phyloP scores from a whole-genome alignment of 176 grass and related monocot genomes.

The Musa beccarii region DNA sequence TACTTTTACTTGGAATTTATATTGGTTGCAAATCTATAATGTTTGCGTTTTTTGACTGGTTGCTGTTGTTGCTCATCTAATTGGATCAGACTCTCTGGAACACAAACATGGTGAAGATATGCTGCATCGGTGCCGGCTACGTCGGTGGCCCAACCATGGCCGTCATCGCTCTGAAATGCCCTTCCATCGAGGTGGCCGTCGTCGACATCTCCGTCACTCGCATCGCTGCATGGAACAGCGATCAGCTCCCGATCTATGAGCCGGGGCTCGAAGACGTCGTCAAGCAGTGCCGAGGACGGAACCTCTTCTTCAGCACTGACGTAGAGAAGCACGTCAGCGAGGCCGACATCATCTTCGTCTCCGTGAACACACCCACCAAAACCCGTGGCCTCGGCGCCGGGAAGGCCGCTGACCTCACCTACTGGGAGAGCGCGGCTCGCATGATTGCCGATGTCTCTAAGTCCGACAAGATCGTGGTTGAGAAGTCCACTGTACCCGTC shows the following conservation, averaged over 20 bases:
- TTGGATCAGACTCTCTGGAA: too few relatives aligned
- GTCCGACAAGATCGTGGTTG: constrained; percentile 13
- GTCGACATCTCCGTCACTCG: background rate
- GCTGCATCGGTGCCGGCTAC: constrained; percentile 17
- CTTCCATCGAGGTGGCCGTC: background rate
- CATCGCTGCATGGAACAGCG: constrained; percentile 11
- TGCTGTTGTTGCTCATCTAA: too few relatives aligned
- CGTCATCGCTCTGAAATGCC: constrained; percentile 14
- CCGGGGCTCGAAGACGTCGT: constrained; percentile 1
- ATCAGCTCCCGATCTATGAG: constrained; percentile 10
- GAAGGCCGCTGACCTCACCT: constrained; percentile 7
- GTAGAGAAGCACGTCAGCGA: background rate
- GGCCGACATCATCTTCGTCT: constrained; percentile 10
- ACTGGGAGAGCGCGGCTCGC: constrained; percentile 15
- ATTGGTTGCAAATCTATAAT: too few relatives aligned
- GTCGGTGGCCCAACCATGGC: constrained; percentile 11
- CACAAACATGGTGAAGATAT: background rate
- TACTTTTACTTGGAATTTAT: too few relatives aligned
- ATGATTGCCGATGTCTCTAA: constrained; percentile 5
- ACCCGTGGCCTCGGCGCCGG: constrained; percentile 3
- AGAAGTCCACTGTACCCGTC: constrained; percentile 1
- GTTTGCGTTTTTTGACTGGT: too few relatives aligned
- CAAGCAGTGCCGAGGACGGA: constrained; percentile 5
- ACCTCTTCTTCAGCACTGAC: constrained; percentile 14
- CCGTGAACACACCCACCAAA: constrained; percentile 11